A percentile compares a stretch with the other conserved stretches of the same genome.
Conservation (phyloP, 139 green algal species). For the Chlamydomonas schloesseri region DNA sequence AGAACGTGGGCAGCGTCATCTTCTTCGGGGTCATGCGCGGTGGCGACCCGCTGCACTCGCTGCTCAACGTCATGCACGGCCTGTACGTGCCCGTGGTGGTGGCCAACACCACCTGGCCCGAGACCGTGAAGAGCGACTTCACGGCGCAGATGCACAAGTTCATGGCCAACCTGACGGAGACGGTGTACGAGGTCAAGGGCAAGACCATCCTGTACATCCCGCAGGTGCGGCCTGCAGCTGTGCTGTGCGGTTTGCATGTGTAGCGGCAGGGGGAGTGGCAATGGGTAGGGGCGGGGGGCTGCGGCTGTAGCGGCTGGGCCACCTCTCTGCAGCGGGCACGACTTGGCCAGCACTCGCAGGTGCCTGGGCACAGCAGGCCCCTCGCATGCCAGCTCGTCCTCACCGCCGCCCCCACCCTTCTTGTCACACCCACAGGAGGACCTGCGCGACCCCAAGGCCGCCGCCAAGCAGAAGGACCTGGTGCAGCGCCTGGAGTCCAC, state of each 20-base stretch:
- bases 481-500: conserved; percentile 88
- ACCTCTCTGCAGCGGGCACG: no score
- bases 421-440: conserved; percentile 76
- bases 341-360: no score
- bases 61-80: conserved; percentile 80
- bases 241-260: no score
- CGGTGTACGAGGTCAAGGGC: conserved; percentile 75
- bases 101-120: conserved; percentile 77
- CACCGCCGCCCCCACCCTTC: no score
- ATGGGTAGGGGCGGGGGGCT: no score
- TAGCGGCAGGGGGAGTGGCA: no score
- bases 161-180: conserved; percentile 84
- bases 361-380: no score
- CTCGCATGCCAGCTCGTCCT: no score
- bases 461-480: conserved; percentile 86
- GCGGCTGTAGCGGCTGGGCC: no score
- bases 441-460: conserved; percentile 65
- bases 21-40: conserved; percentile 64
- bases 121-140: conserved; percentile 82
- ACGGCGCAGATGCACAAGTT: conserved; percentile 84
- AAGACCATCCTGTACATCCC: conserved; percentile 90
- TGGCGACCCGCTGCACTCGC: conserved; percentile 61
- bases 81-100: conserved; percentile 82
- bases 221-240: conserved; percentile 36
- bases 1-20: conserved; percentile 67